Conservation (phyloP, 1,284 basidiomycete species). For the Pisolithus thermaeus region DNA sequence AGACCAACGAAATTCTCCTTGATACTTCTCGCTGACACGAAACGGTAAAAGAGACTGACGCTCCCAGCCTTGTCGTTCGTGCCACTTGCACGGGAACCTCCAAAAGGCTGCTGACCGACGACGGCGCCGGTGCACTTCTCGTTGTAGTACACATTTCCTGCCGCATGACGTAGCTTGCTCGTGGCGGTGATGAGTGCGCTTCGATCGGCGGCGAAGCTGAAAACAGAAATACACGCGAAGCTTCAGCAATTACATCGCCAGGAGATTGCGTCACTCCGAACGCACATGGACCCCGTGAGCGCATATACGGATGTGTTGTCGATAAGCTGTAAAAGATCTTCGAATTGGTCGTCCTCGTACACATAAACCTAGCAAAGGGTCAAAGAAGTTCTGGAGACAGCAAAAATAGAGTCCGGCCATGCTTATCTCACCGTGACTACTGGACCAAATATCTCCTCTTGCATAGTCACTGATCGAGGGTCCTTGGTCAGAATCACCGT, state of each 20-base stretch:
- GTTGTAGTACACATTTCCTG: constrained; percentile 92
- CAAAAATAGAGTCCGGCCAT: neutral
- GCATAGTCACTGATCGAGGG: constrained; percentile 87
- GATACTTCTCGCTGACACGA: constrained; percentile 87
- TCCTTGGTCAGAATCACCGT: constrained; percentile 95
- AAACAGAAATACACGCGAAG: neutral
- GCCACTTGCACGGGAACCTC: constrained; percentile 87
- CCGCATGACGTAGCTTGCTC: constrained; percentile 77
- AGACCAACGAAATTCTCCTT: constrained; percentile 91
- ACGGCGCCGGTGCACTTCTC: constrained; percentile 96
- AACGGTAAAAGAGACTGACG: constrained; percentile 85
- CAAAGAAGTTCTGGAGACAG: constrained; percentile 5
- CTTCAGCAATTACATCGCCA: constrained; percentile 5
- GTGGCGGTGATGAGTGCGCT: constrained; percentile 71
- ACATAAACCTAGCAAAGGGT: constrained; percentile 59
- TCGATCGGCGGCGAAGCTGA: constrained; percentile 79
- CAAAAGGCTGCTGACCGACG: constrained; percentile 96
- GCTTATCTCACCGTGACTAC: constrained; percentile 73
- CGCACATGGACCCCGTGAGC: constrained; percentile 85
- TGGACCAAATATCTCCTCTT: constrained; percentile 96
- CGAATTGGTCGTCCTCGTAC: constrained; percentile 79
- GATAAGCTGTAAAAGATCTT: constrained; percentile 83
- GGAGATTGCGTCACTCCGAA: constrained; percentile 10
- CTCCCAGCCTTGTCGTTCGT: constrained; percentile 99
- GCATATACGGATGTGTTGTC: constrained; percentile 87